Evolutionary conservation across 2,329 filamentous ascomycete species (phyloP), one percentile per base, ranked within the genome.

Genomic region (Malbranchea zuffiana): DNA sequence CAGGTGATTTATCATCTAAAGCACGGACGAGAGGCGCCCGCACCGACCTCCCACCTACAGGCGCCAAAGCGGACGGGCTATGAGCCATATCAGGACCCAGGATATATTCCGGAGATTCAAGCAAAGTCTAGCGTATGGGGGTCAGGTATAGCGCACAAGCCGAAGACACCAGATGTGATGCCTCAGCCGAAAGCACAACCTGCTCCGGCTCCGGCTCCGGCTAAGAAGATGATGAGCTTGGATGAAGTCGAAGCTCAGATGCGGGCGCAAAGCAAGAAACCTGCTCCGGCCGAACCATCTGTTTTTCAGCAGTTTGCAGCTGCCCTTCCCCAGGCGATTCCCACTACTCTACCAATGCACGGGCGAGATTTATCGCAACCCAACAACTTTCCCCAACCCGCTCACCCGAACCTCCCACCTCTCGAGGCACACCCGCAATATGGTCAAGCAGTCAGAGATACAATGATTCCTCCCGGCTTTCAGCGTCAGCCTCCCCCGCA

Each of bases 201-300:
- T 24, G 31, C 29, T 23, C 37, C 42, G 2, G 23, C 35, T 47
- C 42, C 48, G 27, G 39, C 48, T 31, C 57, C 64, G 31, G 50
- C 70, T 27, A 77, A 78, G 52, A 95, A 87, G 66, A 80, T 95
- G 63, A 79, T 98, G 81, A 96, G 85, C 51, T 61, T 98, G 52
- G 90, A 96, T 57, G 90, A 98, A 64, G 87, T 98, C 13, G 90
- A 98, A 63, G 88, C 88, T 37, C 79, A 85, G 46, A 87, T 98
- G 80, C 76, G 82, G 42, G 35, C 41, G 18, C 44, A 47, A 27
- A 30, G 51, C 18, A 45, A 53, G 5, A 44, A 54, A 23, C 51
- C 52, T 10, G 52, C 50, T 19, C 47, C 46, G 10, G 44, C 57
- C 17, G 43, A 49, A n/a, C 48, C 56, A 32, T 59, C 56, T n/a